Base-by-base conservation (phyloP, 2,329 filamentous ascomycete species). In the Eurotiales sp. region DNA sequence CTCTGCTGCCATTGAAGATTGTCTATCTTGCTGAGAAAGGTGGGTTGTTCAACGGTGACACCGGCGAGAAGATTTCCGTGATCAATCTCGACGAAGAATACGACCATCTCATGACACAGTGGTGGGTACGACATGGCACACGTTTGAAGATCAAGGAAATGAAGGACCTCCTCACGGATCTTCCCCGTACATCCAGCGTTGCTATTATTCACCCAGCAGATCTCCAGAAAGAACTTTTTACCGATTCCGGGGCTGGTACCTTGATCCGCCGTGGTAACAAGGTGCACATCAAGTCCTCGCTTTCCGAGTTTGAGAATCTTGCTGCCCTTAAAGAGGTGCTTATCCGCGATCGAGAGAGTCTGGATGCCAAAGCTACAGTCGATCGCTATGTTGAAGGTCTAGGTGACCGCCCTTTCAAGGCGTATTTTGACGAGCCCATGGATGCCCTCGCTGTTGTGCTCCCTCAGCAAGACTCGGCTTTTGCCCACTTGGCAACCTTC, bases 1-100 rank as follows among this genome's bases (percentile, higher is more conserved):
- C 88, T 51, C 77, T 99, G 49, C 86, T 97, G 72, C 93, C 93
- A 22, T 77, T 97, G 63, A 99, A 99, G 83, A 92, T 97, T 55
- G 91, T 99, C 54, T 99, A 96, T 69, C 80, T 97, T n/a, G 95
- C 90, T 4, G 93, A 99, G 76, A 97, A 97, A 80, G 93, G 93
- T 45, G 93, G 92, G 7, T 76, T 99, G 29, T 95, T 96, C 73
- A 90, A 97, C 67, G 91, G 90, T 54, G 88, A 95, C 57, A 88
- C 86, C n/a, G 87, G 87, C 53, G 86, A 92, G 77, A 95, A 96
- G 77, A 97, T 97, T 65, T 96, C 92, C 5, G 88, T 87, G 54
- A 97, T 97, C 74, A 97, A 97, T 74, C 79, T 99, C 52, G 93
- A 99, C 66, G 91, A 95, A 72, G 93, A 99, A 74, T 97, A 88